Conservation (phyloP, 2,329 filamentous ascomycete species). For the Colletotrichum sp. region DNA sequence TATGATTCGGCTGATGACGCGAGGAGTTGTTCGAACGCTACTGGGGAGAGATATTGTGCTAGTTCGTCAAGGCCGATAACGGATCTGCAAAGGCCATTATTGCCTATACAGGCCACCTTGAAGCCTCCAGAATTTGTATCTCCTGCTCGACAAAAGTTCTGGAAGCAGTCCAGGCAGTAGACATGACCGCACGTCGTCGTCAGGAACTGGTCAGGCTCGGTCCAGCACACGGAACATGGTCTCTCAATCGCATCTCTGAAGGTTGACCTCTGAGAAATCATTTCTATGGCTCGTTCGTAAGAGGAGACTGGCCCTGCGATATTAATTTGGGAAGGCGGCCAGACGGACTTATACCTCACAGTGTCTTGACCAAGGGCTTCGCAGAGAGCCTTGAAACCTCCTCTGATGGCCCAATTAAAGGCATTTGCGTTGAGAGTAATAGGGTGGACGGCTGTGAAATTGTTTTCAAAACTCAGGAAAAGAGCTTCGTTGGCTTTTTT, state of each 20-base stretch:
- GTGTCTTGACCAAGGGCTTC: conserved; percentile 29
- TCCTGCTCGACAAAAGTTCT: conserved; percentile 29
- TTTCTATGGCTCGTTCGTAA: conserved; percentile 19
- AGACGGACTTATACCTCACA: conserved; percentile 25
- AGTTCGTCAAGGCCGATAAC: conserved; percentile 30
- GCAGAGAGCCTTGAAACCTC: conserved; percentile 33
- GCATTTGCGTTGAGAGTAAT: neutral
- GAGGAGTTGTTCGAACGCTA: conserved; percentile 40
- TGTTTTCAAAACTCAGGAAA: conserved; percentile 30
- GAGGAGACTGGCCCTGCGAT: conserved; percentile 28
- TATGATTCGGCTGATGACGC: conserved; percentile 39
- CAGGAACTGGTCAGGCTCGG: conserved; percentile 38
- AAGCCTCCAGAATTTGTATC: neutral
- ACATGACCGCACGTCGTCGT: conserved; percentile 40
- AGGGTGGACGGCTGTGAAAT: neutral
- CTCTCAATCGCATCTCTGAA: neutral
- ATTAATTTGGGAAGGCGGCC: conserved; percentile 37
- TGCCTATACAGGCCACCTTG: conserved; percentile 30
- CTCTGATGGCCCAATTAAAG: conserved; percentile 34
- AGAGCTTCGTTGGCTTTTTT: conserved; percentile 21
- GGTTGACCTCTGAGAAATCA: conserved; percentile 3
- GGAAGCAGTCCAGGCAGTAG: conserved; percentile 49
- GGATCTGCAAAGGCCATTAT: conserved; percentile 26
- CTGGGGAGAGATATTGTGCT: conserved; percentile 32
- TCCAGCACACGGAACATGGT: conserved; percentile 40